Base-by-base conservation (phyloP, 441 rosid species). In the Biscutella laevigata region DNA sequence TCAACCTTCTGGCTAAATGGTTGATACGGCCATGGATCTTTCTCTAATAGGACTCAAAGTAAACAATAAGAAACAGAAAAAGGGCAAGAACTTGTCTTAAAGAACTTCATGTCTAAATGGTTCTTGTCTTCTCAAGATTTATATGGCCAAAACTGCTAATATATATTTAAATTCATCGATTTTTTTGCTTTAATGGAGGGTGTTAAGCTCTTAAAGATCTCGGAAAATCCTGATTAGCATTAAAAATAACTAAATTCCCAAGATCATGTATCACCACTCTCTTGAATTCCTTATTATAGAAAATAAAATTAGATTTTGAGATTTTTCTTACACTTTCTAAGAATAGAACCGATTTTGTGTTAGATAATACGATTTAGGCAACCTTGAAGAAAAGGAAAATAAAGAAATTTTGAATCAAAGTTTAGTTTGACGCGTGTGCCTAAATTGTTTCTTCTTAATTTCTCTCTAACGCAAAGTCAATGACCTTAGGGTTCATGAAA, bases 251-350 rank as follows among this genome's bases (percentile, higher is more conserved):
- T 10, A 2, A 30, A 7, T 6, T 39, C 63, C 69, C 46, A 57
- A 50, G 35, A 64, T 42, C 35, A 43, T 57, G 59, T 64, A 42
- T 42, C 59, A 57, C 70, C 70, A 65, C 69, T 65, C 34, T 35
- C 64, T 16, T 56, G 3, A 25, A 7, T 57, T 57, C 41, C 43
- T 65, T 57, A 57, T 50, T 28, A 42, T 57, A 16, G 16, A n/a
- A n/a, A n/a, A n/a, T n/a, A n/a, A 32, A 2, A 16, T 33, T 15
- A 25, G 12, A 9, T 40, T 64, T 40, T 33, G 29, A 30, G 20
- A 33, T 33, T 61, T 49, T 24, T 25, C 29, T 43, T 33, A 50
- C 69, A 57, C 48, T 59, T 57, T 57, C 69, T 27, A 64, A 57
- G 53, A 57, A 48, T 42, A 64, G 40, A 21, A 37, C 56, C 20